Evolutionary conservation across 75 land plant genomes (phyloP), one percentile per base, ranked within the genome.

Genomic region (Pinus taeda): DNA sequence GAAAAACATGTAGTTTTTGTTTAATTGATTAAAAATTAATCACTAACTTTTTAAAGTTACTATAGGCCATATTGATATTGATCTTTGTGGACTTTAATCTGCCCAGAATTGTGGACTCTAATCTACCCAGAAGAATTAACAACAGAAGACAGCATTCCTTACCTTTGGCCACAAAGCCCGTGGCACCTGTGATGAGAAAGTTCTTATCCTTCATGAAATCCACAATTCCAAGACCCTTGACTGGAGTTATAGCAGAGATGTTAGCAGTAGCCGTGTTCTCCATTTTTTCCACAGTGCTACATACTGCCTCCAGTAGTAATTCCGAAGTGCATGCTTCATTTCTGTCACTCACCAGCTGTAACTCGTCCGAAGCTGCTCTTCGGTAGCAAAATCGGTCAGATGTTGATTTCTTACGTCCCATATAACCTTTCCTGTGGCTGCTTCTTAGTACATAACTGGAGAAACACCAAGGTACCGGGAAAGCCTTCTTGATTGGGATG

Each of bases 161-260:
- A 92, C 96, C 49, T 45, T 45, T 45, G 6, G 49, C 49, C 49
- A 45, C 1, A 6, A 45, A 45, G 49, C 49, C 49, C 1, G 49
- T 45, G 49, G 49, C 49, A 0, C 49, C 49, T 45, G 49, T 45
- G 49, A 45, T 45, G 5, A 45, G 49, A 45, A 45, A 45, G 49
- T 45, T 45, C 8, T 45, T 45, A 5, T 6, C 49, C 49, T 45
- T 45, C 8, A 45, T 45, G 5, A 45, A 45, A 6, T 45, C 49
- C 5, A 45, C 8, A 6, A 45, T 45, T 45, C 49, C 49, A 45
- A 45, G 49, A 6, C 49, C 49, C 49, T 8, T 45, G 8, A 42
- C 3, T 30, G 67, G 67, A 64, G 67, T 15, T 24, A 26, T 62
- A 29, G 65, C 4, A 62, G 15, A 62, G 33, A 62, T 33, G 33